Base-by-base conservation (phyloP, 2,329 filamentous ascomycete genomes). In the Neoscytalidium dimidiatum region DNA sequence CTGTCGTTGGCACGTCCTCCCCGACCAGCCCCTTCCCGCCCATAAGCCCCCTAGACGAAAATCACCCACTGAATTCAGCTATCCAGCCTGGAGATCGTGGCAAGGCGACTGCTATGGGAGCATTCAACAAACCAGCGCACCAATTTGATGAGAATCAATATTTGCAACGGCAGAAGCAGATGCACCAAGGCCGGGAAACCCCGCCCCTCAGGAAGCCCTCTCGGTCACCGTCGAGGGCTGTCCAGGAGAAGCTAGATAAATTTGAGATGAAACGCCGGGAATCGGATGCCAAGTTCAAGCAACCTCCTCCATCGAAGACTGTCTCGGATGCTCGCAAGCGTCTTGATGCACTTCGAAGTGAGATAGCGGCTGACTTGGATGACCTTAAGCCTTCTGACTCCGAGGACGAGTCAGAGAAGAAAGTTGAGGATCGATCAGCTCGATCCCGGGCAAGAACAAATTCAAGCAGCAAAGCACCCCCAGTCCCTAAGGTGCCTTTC, bases 111-210 rank as follows among this genome's bases (percentile, higher is more conserved):
- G 90, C 92, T 0, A 82, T 88, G 77, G 87, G 88, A 31, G 81
- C 87, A 0, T 90, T 90, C 75, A 90, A 90, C 68, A 92, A 92
- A 73, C 91, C 93, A 1, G 79, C 82, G 1, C 86, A 90, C 58
- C 86, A 88, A 7, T 97, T 95, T 70, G 92, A 96, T 71, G 94
- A 97, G 72, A 87, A 90, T 21, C 91, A 92, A 72, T 97, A 92
- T 71, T 86, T 91, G 4, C 90, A 96, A 73, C 87, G 92, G 49
- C 91, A 96, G 72, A 81, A 91, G 53, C 91, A 93, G 74, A 86
- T 97, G 75, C 91, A 94, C 68, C 86, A 91, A 71, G 91, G 89
- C 29, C 86, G 90, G 28, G 89, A 90, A 64, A 87, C 86, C 0
- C 86, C 89, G 35, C 76, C 80, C 2, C 61, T 71, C 43, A 61